Percentiles rank a stretch among this genome's conserved stretches.
Conservation (phyloP, 192 early-diverging fungal genomes). For the Phycomyces blakesleeanus region DNA sequence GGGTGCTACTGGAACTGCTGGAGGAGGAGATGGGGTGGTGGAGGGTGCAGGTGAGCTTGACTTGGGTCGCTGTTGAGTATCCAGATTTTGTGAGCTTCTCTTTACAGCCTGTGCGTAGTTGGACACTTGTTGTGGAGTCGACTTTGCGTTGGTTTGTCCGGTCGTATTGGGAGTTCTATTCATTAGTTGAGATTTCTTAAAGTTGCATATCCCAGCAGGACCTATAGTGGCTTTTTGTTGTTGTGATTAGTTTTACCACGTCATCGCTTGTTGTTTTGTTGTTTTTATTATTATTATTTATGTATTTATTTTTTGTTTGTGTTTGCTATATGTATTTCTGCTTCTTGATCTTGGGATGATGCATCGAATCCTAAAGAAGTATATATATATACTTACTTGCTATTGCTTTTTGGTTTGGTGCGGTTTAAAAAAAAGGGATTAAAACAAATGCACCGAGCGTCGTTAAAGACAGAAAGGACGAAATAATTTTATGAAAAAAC, state of each 20-base stretch:
- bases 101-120: constrained; percentile 38
- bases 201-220: constrained; percentile 22
- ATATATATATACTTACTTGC: no score
- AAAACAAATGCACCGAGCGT: constrained; percentile 2
- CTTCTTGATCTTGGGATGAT: no score
- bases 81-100: constrained; percentile 23
- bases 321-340: no score
- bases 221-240: constrained; percentile 4
- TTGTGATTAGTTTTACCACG: no score
- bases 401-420: not conserved
- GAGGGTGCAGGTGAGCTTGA: not conserved
- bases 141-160: constrained; percentile 22
- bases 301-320: no score
- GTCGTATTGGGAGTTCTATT: constrained; percentile 21
- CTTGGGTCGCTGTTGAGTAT: constrained; percentile 4
- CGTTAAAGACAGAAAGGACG: not conserved
- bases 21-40: no score
- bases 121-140: constrained; percentile 31
- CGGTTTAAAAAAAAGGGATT: constrained; percentile 1
- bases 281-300: no score
- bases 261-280: no score
- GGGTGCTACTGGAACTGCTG: not conserved
- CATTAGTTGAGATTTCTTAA: constrained; percentile 23
- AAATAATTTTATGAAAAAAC: constrained; percentile 4
- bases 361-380: no score